phyloP scores from a whole-genome alignment of 371 early-diverging fungal genomes.

The Lichtheimia hyalospora region DNA sequence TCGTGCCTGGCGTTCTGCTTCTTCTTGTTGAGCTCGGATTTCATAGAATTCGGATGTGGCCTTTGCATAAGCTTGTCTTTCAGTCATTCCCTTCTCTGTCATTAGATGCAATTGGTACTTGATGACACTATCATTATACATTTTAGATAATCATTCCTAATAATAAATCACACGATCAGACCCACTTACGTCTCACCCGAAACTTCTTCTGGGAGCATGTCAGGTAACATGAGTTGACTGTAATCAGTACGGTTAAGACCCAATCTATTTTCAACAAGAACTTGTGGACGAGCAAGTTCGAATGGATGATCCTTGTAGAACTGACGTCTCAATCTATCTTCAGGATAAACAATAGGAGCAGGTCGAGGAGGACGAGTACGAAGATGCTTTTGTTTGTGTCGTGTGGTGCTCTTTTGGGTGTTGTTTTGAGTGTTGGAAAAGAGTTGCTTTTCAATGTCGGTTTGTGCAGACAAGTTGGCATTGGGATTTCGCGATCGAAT shows the following conservation, averaged over 20 bases:
- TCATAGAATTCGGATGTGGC: slow-evolving; percentile 73
- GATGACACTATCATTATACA: slow-evolving; percentile 55
- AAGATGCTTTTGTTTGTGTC: slow-evolving; percentile 55
- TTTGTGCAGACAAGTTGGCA: slow-evolving; percentile 39
- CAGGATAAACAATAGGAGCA: slow-evolving; percentile 80
- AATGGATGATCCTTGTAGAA: slow-evolving; percentile 91
- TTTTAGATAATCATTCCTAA: no score
- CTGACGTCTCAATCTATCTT: slow-evolving; percentile 77
- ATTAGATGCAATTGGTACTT: slow-evolving; percentile 79
- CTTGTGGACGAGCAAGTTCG: slow-evolving; percentile 73
- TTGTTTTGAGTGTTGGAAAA: slow-evolving; percentile 14
- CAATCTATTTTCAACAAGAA: slow-evolving; percentile 58
- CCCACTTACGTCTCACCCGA: slow-evolving; percentile 67
- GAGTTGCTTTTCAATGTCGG: slow-evolving; percentile 32
- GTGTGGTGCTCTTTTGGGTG: slow-evolving; percentile 17
- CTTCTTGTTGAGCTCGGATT: slow-evolving; percentile 73
- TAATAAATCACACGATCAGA: no score
- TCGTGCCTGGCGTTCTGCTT: slow-evolving; percentile 58
- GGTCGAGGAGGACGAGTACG: slow-evolving; percentile 58
- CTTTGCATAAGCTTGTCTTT: slow-evolving; percentile 73
- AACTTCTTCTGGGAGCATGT: slow-evolving; percentile 53
- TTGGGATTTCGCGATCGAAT: slow-evolving; percentile 52
- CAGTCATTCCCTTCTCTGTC: slow-evolving; percentile 55
- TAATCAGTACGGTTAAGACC: slow-evolving; percentile 48
- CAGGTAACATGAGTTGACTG: slow-evolving; percentile 44